Evolutionary conservation across 192 early-diverging fungal genomes (phyloP).

Genomic region (Coemansia sp.): DNA sequence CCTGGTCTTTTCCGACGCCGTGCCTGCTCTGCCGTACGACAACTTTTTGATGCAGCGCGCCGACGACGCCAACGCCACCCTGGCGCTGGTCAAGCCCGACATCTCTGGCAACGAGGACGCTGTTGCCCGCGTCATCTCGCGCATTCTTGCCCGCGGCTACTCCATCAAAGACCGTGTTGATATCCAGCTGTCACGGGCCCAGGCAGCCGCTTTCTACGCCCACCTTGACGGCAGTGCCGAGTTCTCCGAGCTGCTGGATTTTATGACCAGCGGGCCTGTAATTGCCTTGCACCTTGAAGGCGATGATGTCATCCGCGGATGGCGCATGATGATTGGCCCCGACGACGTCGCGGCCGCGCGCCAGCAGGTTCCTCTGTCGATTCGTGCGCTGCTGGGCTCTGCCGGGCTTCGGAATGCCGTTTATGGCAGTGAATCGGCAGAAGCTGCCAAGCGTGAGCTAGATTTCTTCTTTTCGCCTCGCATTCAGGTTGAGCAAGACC

Average conservation of each 20-base stretch:
- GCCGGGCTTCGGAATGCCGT: constrained; percentile 53
- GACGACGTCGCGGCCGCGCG: constrained; percentile 41
- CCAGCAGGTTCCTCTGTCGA: constrained; percentile 33
- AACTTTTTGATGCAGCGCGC: constrained; percentile 50
- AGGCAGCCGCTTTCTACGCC: constrained; percentile 48
- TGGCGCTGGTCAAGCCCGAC: constrained; percentile 61
- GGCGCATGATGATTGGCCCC: constrained; percentile 57
- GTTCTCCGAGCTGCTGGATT: constrained; percentile 45
- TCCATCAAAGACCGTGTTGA: constrained; percentile 41
- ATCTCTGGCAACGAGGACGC: constrained; percentile 21
- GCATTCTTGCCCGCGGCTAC: constrained; percentile 46
- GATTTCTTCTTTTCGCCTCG: constrained; percentile 47
- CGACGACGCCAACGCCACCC: constrained; percentile 45
- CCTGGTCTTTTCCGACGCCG: constrained; percentile 48
- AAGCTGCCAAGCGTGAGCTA: constrained; percentile 43
- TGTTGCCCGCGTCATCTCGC: constrained; percentile 35
- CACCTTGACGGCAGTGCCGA: constrained; percentile 40
- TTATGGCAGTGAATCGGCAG: constrained; percentile 57
- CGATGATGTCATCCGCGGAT: constrained; percentile 52
- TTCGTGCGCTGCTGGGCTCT: constrained; percentile 54
- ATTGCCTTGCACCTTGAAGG: constrained; percentile 52
- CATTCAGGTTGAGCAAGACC: constrained; percentile 22
- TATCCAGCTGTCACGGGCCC: constrained; percentile 33
- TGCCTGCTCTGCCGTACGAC: constrained; percentile 41
- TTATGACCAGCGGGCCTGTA: constrained; percentile 56